A percentile compares a stretch with the other conserved stretches of the same genome.
Conservation (phyloP, 805 yeast species). For the baker's yeast (Saccharomyces cerevisiae) region DNA sequence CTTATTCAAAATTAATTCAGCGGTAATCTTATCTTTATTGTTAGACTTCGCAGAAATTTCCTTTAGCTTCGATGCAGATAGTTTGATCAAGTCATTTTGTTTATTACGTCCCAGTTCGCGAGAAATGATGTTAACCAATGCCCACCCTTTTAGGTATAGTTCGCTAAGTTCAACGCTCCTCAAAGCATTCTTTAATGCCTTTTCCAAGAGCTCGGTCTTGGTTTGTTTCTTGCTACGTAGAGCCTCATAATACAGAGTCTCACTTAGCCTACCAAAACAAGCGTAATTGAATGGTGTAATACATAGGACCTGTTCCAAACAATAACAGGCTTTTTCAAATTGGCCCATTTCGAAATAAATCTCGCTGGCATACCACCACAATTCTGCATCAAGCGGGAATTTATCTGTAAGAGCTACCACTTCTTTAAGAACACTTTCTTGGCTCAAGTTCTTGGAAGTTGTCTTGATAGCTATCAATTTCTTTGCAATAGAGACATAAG, state of each 20-base stretch:
- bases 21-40: slow-evolving; percentile 34
- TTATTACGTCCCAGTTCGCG: slow-evolving; percentile 18
- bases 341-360: slow-evolving; percentile 55
- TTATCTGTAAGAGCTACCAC: slow-evolving; percentile 21
- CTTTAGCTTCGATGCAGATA: slow-evolving; percentile 34
- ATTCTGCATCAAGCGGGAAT: slow-evolving; percentile 62
- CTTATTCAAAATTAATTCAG: slow-evolving; percentile 24
- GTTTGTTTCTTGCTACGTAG: slow-evolving; percentile 7
- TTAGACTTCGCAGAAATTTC: slow-evolving; percentile 27
- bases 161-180: slow-evolving; percentile 75
- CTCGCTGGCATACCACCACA: slow-evolving; percentile 72
- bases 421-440: slow-evolving; percentile 13
- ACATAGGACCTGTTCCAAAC: slow-evolving; percentile 62
- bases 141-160: slow-evolving; percentile 63
- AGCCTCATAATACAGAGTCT: slow-evolving; percentile 18
- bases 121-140: slow-evolving; percentile 44
- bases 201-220: slow-evolving; percentile 8
- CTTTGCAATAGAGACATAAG: slow-evolving; percentile 25
- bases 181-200: slow-evolving; percentile 42
- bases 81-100: slow-evolving; percentile 27
- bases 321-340: slow-evolving; percentile 56
- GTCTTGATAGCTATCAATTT: slow-evolving; percentile 20
- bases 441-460: slow-evolving; percentile 4
- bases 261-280: slow-evolving; percentile 26
- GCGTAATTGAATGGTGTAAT: slow-evolving; percentile 45